These are phyloP conservation scores for Smithsoniella earleae DNA, from an alignment of 163 green algal species.

Conservation along the genomic window DNA sequence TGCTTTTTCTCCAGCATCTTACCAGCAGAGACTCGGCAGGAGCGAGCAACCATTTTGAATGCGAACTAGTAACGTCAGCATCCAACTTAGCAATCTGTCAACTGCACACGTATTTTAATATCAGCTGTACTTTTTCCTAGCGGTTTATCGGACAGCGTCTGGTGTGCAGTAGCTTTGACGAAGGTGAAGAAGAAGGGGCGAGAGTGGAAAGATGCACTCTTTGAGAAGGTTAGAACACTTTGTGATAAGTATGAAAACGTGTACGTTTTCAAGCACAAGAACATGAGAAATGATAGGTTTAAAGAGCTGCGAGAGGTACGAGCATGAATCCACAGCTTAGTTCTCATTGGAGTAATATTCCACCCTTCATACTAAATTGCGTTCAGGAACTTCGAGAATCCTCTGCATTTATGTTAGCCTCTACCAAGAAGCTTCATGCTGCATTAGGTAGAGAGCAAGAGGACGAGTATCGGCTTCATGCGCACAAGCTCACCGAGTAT, in stretches of 20 bases:
- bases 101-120: too few species aligned
- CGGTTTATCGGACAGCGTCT: background rate
- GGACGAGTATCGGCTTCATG: constrained; percentile 63
- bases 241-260: constrained; percentile 69
- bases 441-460: constrained; percentile 66
- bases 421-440: constrained; percentile 80
- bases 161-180: constrained; percentile 70
- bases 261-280: constrained; percentile 80
- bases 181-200: constrained; percentile 90
- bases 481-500: constrained; percentile 47
- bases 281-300: constrained; percentile 90
- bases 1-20: too few species aligned
- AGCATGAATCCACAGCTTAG: background rate
- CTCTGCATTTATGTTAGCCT: constrained; percentile 83
- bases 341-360: background rate
- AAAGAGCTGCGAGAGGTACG: constrained; percentile 79
- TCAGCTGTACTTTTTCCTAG: background rate
- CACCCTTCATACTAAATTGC: background rate
- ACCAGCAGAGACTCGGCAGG: too few species aligned
- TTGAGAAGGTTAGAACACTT: constrained; percentile 58
- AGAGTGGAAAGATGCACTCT: constrained; percentile 80
- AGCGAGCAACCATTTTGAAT: too few species aligned
- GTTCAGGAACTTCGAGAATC: constrained; percentile 20
- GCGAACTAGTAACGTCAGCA: too few species aligned
- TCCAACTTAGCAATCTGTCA: background rate